Evolutionary conservation across 306 rosid genomes (phyloP).

Genomic region (Lupinus albus): DNA sequence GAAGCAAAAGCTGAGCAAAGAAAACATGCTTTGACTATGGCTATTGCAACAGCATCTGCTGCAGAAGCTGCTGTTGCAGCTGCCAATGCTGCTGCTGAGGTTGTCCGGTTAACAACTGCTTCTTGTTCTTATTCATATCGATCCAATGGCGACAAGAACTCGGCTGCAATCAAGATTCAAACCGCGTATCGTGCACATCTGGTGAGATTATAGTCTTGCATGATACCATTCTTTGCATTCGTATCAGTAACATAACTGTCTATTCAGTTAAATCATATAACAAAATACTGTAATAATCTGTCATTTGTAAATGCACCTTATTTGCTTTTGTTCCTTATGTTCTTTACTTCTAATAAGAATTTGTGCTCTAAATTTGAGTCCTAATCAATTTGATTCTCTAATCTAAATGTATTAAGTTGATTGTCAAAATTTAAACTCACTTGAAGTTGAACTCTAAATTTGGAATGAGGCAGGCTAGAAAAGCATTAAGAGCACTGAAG

Average conservation of each 20-base stretch:
- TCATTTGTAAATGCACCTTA: not conserved
- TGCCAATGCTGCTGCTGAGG: constrained; percentile 87
- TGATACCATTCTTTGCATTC: not conserved
- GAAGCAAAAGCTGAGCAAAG: constrained; percentile 76
- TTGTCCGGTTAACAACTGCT: constrained; percentile 63
- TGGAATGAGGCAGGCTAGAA: constrained; percentile 70
- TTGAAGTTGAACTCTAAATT: constrained; percentile 25
- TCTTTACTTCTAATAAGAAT: not conserved
- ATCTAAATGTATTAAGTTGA: constrained; percentile 8
- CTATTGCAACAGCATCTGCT: constrained; percentile 83
- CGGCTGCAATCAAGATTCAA: constrained; percentile 77
- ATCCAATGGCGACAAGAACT: constrained; percentile 45
- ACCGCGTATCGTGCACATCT: constrained; percentile 79
- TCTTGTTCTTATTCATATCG: constrained; percentile 43
- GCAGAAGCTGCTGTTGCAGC: constrained; percentile 92
- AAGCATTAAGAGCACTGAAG: constrained; percentile 78
- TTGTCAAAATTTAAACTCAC: constrained; percentile 5
- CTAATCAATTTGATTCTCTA: constrained; percentile 28
- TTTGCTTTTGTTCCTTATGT: not conserved
- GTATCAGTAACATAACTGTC: not conserved
- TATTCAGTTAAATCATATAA: not conserved
- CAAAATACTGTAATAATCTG: constrained; percentile 3
- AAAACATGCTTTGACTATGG: constrained; percentile 78
- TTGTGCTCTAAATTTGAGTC: constrained; percentile 7
- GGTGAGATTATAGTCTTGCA: constrained; percentile 47